These are phyloP conservation scores for Yamadazyma laniorum DNA, from an alignment of 805 yeast species.

Conservation along the genomic window DNA sequence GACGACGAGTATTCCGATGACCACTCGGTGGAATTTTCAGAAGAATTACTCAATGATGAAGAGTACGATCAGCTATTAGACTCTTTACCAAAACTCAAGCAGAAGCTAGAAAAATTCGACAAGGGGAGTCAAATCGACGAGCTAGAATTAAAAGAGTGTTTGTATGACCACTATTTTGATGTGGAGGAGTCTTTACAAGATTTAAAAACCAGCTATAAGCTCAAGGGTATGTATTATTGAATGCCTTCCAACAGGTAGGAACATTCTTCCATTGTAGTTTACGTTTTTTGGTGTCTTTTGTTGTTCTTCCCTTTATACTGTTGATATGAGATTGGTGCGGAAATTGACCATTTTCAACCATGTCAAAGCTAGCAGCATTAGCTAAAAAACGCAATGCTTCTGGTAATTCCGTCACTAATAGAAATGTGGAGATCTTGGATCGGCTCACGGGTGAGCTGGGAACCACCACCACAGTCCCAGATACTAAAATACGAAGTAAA, in stretches of 20 bases:
- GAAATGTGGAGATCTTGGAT: slow-evolving; percentile 20
- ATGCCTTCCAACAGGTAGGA: background rate
- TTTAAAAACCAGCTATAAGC: slow-evolving; percentile 30
- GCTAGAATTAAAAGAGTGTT: slow-evolving; percentile 51
- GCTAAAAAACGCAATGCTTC: slow-evolving; percentile 38
- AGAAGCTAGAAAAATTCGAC: slow-evolving; percentile 36
- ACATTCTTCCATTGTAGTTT: too few species aligned
- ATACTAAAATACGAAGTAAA: slow-evolving; percentile 7
- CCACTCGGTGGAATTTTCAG: slow-evolving; percentile 27
- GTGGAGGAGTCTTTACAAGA: slow-evolving; percentile 51
- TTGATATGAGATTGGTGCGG: slow-evolving; percentile 2
- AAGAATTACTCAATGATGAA: slow-evolving; percentile 36
- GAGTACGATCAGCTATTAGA: slow-evolving; percentile 44
- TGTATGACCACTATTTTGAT: slow-evolving; percentile 60
- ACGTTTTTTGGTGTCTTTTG: background rate
- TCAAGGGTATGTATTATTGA: slow-evolving; percentile 10
- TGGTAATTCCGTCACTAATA: slow-evolving; percentile 5
- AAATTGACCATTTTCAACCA: slow-evolving; percentile 1
- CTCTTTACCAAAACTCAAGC: slow-evolving; percentile 43
- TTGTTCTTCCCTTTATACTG: background rate
- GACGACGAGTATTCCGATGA: slow-evolving; percentile 13
- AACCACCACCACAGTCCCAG: background rate
- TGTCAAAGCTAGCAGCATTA: slow-evolving; percentile 45
- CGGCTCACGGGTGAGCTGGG: slow-evolving; percentile 6
- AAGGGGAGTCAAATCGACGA: slow-evolving; percentile 41